Base-by-base conservation (phyloP, 305 asterid species). In the Fraxinus platypoda region DNA sequence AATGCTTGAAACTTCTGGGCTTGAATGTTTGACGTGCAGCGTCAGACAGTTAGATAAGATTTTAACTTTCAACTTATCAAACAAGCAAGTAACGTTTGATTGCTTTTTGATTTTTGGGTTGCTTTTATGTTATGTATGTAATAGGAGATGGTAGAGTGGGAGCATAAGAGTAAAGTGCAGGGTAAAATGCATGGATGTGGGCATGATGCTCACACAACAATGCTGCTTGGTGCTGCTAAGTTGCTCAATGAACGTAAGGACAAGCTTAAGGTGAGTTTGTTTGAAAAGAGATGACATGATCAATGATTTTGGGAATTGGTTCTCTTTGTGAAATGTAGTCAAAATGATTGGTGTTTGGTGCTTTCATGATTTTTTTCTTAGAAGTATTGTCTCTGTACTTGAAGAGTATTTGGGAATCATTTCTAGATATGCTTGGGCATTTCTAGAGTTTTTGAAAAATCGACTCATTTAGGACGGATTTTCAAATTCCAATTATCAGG, bases 191-290 rank as follows among this genome's bases (percentile, higher is more conserved):
- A 94, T 81, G 98, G 92, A 76, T 94, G 98, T 85, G 98, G 97
- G 64, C 98, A 94, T 43, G 98, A 93, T 89, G 98, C 95, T 70
- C 98, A 94, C 82, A 93, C 97, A 19, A 80, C 95, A 0, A 94
- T 94, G 98, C 88, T 94, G 62, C 97, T 94, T 83, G 98, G 98
- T 62, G 98, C 97, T 83, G 97, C 98, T 80, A 94, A 93, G 87
- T 80, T 93, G 77, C 94, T 94, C 75, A 86, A 92, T 75, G 81
- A 89, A 76, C 87, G 97, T 73, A 92, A 88, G 87, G 88, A 88
- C 81, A 81, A 83, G 49, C 93, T 94, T 77, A 86, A 93, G 93
- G 97, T 94, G 75, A 79, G 87, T 79, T 70, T 77, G 2, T 83
- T 81, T 19, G 72, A 31, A 80, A 34, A 54, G 37, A 49, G 23